These are phyloP conservation scores for Linum trigynum DNA, from an alignment of 345 rosid genomes.

Conservation along the genomic window DNA sequence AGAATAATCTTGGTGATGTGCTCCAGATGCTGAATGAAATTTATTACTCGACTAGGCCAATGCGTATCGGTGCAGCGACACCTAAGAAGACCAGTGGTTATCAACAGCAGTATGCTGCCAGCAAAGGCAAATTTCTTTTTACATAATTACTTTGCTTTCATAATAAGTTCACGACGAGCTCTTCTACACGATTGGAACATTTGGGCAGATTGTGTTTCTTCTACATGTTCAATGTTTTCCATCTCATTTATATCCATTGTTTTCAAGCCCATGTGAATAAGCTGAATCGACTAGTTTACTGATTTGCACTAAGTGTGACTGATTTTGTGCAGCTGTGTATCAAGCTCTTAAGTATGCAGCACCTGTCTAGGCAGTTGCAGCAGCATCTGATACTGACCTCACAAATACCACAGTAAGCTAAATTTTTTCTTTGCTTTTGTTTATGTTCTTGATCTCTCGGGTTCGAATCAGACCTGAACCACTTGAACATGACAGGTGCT, in stretches of 20 bases:
- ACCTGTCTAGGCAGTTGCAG: conserved; percentile 50
- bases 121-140: conserved; percentile 35
- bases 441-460: background rate
- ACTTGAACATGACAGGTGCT: conserved; percentile 28
- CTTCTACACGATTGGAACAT: background rate
- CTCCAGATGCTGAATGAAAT: background rate
- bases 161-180: no score
- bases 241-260: no score
- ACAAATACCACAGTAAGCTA: conserved; percentile 76
- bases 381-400: conserved; percentile 48
- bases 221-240: background rate
- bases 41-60: background rate
- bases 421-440: background rate
- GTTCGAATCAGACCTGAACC: background rate
- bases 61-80: background rate
- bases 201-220: background rate
- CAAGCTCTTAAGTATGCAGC: conserved; percentile 55
- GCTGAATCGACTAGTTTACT: background rate
- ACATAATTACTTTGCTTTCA: background rate
- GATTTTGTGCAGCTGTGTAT: conserved; percentile 41
- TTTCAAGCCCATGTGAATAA: conserved; percentile 1
- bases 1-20: background rate
- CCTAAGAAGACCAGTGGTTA: background rate
- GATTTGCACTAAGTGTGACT: background rate
- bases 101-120: conserved; percentile 53